phyloP scores from a whole-genome alignment of 768 basidiomycete genomes.

The Serendipita indica region DNA sequence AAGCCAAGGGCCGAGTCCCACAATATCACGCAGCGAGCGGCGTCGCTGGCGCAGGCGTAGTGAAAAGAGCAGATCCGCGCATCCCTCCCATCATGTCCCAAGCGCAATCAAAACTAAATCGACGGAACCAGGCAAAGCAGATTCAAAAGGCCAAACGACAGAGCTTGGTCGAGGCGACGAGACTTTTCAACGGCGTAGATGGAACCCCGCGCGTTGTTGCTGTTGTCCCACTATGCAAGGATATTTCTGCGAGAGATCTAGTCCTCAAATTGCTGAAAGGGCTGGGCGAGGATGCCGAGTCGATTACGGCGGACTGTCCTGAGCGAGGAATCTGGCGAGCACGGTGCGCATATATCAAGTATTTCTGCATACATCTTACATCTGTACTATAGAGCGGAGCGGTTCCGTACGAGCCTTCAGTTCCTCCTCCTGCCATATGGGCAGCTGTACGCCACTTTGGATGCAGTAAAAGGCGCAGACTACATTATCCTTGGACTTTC shows the following conservation, averaged over 20 bases:
- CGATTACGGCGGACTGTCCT: constrained; percentile 32
- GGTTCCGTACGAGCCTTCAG: constrained; percentile 84
- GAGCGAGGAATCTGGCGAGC: constrained; percentile 38
- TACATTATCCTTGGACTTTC: constrained; percentile 81
- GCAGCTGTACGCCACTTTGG: constrained; percentile 60
- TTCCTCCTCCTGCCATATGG: constrained; percentile 65
- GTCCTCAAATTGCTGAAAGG: constrained; percentile 44
- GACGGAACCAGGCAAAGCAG: constrained; percentile 78
- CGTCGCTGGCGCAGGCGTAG: too few relatives aligned
- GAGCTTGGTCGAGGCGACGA: constrained; percentile 49
- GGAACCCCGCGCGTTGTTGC: constrained; percentile 77
- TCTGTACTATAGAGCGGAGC: constrained; percentile 45
- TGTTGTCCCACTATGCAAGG: constrained; percentile 66
- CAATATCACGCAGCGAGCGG: constrained; percentile 10
- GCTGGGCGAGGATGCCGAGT: constrained; percentile 26
- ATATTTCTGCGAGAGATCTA: constrained; percentile 38
- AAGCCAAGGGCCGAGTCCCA: constrained; percentile 52
- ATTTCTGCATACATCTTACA: constrained; percentile 17
- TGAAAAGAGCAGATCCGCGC: constrained; percentile 13
- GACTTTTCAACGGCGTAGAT: constrained; percentile 65
- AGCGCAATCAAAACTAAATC: constrained; percentile 60
- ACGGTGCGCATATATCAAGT: constrained; percentile 38
- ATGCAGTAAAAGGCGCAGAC: constrained; percentile 77
- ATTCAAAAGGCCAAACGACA: constrained; percentile 56
- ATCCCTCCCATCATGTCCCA: constrained; percentile 2